Conservation (phyloP, 768 basidiomycete species). For the Daedalea quercina region DNA sequence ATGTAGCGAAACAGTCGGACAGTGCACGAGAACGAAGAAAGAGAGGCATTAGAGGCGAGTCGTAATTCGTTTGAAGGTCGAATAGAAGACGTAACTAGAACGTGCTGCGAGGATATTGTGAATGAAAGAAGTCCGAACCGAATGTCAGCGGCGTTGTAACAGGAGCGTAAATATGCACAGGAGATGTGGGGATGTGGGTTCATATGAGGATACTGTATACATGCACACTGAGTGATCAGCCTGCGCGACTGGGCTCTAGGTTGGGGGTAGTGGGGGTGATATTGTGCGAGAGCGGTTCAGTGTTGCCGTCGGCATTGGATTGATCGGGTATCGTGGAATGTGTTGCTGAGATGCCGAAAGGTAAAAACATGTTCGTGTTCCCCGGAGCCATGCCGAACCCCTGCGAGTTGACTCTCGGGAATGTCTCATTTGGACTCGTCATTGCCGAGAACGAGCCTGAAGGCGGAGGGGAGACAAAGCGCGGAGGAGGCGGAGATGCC, state of each 20-base stretch:
- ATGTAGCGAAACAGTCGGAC: conserved; percentile 21
- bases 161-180: conserved; percentile 19
- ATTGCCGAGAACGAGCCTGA: conserved; percentile 13
- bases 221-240: conserved; percentile 25
- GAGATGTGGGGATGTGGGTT: conserved; percentile 9
- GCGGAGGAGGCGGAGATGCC: conserved; percentile 28
- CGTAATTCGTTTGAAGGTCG: background rate
- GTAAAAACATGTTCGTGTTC: conserved; percentile 25
- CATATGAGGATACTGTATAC: conserved; percentile 7
- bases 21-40: conserved; percentile 9
- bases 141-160: conserved; percentile 14
- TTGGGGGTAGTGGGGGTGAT: conserved; percentile 20
- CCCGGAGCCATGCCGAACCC: conserved; percentile 18
- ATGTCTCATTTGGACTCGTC: conserved; percentile 15
- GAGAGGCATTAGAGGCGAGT: conserved; percentile 13
- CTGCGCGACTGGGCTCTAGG: conserved; percentile 42
- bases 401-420: conserved; percentile 20
- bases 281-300: conserved; percentile 18
- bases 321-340: conserved; percentile 26
- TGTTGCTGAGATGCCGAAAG: conserved; percentile 29
- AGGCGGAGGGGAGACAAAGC: conserved; percentile 31
- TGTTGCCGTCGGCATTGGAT: conserved; percentile 22
- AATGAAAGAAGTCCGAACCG: conserved; percentile 10
- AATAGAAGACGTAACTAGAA: background rate
- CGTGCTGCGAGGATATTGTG: conserved; percentile 11